These are phyloP conservation scores for Rhododendron vialii DNA, from an alignment of 148 eudicot genomes.

Conservation along the genomic window DNA sequence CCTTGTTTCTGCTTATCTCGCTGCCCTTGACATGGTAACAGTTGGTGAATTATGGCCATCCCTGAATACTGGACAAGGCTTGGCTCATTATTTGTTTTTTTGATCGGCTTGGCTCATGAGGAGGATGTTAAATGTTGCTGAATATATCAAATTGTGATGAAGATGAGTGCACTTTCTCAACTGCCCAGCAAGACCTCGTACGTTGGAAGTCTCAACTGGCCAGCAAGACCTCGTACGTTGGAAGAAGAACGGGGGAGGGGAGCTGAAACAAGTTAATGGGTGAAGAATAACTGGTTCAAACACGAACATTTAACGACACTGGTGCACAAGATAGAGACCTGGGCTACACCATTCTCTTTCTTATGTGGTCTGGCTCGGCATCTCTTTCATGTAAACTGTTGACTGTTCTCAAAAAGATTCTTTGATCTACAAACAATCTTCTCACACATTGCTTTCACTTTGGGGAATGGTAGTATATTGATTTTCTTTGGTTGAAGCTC, in stretches of 20 bases:
- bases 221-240: neutral
- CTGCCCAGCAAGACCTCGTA: neutral
- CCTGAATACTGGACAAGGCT: neutral
- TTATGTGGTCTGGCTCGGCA: neutral
- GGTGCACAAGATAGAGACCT: slow-evolving; percentile 4
- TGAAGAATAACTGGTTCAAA: neutral
- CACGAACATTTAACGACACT: neutral
- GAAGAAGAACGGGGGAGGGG: neutral
- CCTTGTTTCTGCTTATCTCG: neutral
- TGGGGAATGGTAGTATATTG: neutral
- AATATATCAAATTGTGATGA: neutral
- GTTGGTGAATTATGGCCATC: neutral
- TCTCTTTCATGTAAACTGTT: neutral
- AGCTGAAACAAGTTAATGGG: neutral
- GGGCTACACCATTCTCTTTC: neutral
- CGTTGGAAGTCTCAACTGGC: neutral
- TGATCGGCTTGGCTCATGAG: neutral
- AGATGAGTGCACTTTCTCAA: neutral
- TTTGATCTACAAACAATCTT: neutral
- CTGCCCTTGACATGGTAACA: neutral
- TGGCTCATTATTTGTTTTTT: neutral
- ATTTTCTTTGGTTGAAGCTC: slow-evolving; percentile 3
- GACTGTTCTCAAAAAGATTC: neutral
- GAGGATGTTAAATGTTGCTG: neutral
- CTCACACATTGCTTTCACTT: neutral